Evolutionary conservation across 495 filamentous ascomycete species (phyloP), one percentile per base, ranked within the genome.

Genomic region (Penicillium diatomitis): DNA sequence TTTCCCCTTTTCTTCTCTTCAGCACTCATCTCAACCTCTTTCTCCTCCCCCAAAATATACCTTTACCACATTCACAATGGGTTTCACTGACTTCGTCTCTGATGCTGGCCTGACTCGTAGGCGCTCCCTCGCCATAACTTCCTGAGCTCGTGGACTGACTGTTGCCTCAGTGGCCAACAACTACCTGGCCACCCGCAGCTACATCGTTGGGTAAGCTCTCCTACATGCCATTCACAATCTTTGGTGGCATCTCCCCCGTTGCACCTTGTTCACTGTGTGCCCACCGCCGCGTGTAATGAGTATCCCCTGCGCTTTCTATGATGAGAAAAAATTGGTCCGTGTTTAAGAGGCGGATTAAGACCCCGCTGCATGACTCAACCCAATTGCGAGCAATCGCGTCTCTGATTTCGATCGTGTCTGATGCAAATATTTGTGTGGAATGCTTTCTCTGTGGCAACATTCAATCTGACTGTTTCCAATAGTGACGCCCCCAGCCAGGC

Each of bases 331-430:
- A 83, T 88, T 94, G 88, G 90, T 95, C 90, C 90, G 90, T 96
- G 90, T 95, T 95, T 79, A 89, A 83, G 87, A 96, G 86, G 85
- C 84, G 90, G 83, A 78, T 88, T 89, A 95, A 95, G 89, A 94
- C 86, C 85, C 83, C 86, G 85, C 80, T 75, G 77, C 65, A 81
- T 83, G 90, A 91, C 78, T 89, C 90, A 77, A 81, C 73, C 71
- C 79, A 77, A 81, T 77, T 75, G 86, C 76, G 75, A 84, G 74
- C 68, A 69, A 75, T 80, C 84, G 87, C 86, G 86, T 67, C 79
- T 88, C 88, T 95, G 88, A 95, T 76, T 62, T 59, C 54, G 47
- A 39, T 57, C 60, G 28, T 31, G 40, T 49, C 46, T 33, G 52
- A 49, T 47, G 32, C 41, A 36, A 46, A 20, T 43, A 11, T 33